A percentile compares a stretch with the other conserved stretches of the same genome.
Conservation (phyloP, 2,329 filamentous ascomycete species). For the Pestalotiopsis sp. region DNA sequence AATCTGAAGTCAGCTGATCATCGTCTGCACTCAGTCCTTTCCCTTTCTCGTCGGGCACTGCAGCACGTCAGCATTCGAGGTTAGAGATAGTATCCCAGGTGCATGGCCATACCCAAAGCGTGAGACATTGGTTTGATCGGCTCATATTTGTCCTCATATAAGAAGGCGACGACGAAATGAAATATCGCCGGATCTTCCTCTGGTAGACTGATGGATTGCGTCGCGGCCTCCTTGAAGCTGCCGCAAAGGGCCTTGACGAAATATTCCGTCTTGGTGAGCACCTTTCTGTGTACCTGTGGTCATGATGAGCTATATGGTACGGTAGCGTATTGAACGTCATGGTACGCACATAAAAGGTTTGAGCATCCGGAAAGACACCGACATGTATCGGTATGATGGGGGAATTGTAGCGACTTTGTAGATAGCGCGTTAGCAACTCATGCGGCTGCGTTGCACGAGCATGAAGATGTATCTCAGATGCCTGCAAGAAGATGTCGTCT, state of each 20-base stretch:
- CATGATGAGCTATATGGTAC: neutral
- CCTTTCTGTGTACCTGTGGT: conserved; percentile 45
- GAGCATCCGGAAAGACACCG: conserved; percentile 39
- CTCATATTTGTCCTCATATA: conserved; percentile 50
- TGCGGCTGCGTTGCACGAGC: conserved; percentile 18
- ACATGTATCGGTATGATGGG: conserved; percentile 47
- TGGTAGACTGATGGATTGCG: conserved; percentile 49
- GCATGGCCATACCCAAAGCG: conserved; percentile 35
- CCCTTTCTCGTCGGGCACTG: conserved; percentile 39
- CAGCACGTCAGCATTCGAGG: neutral
- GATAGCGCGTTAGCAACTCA: neutral
- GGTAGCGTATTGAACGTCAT: neutral
- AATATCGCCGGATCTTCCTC: conserved; percentile 55
- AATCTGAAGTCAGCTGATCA: conserved; percentile 33
- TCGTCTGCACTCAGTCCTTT: conserved; percentile 38
- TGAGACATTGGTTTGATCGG: conserved; percentile 47
- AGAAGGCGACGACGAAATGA: conserved; percentile 52
- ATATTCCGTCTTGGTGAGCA: conserved; percentile 49
- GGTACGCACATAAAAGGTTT: conserved; percentile 42
- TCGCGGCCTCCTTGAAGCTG: conserved; percentile 46
- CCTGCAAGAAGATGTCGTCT: conserved; percentile 22
- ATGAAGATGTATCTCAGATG: conserved; percentile 1
- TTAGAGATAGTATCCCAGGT: neutral
- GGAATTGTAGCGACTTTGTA: conserved; percentile 44
- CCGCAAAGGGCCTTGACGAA: conserved; percentile 52